Base-by-base conservation (phyloP, 495 filamentous ascomycete species). In the Penicillium cinerascens region DNA sequence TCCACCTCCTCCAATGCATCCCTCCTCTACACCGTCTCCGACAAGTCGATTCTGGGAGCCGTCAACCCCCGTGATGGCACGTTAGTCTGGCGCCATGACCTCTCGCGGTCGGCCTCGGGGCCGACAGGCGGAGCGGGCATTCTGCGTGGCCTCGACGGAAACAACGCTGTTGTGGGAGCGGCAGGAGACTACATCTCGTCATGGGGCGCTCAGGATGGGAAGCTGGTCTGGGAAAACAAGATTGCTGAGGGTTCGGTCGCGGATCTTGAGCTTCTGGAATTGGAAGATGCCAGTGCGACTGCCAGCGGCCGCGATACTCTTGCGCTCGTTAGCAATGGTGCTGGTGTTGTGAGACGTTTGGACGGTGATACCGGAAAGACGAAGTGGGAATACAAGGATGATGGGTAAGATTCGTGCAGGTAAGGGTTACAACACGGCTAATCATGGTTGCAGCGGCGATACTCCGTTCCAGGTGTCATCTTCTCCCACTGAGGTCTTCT, bases 21-120 rank as follows among this genome's bases (percentile, higher is more conserved):
- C 23, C 76, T 97, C 25, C 78, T 99, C 26, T 99, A 96, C 66
- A 96, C 95, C 0, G 74, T 97, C 13, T 91, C 88, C 50, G 85
- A 95, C 25, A 80, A 87, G 33, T 81, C 82, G 18, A 81, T 95
- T 8, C 69, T 97, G 1, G 95, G 91, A 25, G 92, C 93, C 0
- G 78, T 97, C 10, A 95, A 97, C 59, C 93, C 93, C 15, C 87
- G 83, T 55, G 89, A 86, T 71, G 93, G 93, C 11, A 75, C 78
- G 7, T 58, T 97, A 17, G 77, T 97, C 8, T 99, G 93, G 93
- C 80, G 93, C 36, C 91, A 96, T 63, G 64, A 82, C 42, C 68
- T 95, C 37, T 67, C 67, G n/a, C 72, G 58, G 56, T 51, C 61
- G 41, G 68, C 49, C 63, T 63, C 44, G 40, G 4, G 13, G 29